These are phyloP conservation scores for Cladosporium sp. DNA, from an alignment of 2,329 filamentous ascomycete genomes.

Conservation along the genomic window DNA sequence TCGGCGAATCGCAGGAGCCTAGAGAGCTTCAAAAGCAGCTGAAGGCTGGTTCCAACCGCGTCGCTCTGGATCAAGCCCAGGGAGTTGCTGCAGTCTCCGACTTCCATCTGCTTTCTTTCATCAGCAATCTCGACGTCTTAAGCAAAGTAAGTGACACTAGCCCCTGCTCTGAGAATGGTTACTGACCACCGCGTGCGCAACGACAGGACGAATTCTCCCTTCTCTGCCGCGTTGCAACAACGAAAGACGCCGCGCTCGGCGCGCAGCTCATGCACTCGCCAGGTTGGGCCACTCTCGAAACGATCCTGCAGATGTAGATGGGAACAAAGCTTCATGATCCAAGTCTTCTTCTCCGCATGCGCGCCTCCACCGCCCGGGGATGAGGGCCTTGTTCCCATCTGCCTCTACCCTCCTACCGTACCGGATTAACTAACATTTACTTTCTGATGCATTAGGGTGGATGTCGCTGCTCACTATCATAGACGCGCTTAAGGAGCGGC, in stretches of 20 bases:
- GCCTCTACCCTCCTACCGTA: background rate
- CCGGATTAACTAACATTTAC: conserved; percentile 20
- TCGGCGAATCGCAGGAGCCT: conserved; percentile 81
- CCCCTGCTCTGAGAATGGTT: background rate
- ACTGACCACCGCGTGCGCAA: background rate
- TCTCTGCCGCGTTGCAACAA: conserved; percentile 75
- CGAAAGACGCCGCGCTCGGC: conserved; percentile 72
- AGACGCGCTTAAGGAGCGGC: conserved; percentile 94
- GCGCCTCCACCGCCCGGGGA: background rate
- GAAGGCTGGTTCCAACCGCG: conserved; percentile 48
- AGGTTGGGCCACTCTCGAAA: conserved; percentile 91
- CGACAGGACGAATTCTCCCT: conserved; percentile 79
- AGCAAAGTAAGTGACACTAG: conserved; percentile 59
- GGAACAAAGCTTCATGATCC: background rate
- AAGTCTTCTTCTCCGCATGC: background rate
- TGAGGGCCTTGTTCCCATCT: background rate
- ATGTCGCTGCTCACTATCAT: conserved; percentile 71
- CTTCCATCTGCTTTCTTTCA: conserved; percentile 88
- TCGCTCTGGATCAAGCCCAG: conserved; percentile 52
- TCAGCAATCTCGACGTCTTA: conserved; percentile 73
- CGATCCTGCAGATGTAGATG: conserved; percentile 59
- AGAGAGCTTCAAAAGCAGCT: conserved; percentile 62
- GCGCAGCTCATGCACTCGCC: conserved; percentile 78
- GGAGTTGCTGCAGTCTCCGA: conserved; percentile 71
- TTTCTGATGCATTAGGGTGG: conserved; percentile 27